phyloP scores from a whole-genome alignment of 805 yeast genomes.

The Candida awuae region DNA sequence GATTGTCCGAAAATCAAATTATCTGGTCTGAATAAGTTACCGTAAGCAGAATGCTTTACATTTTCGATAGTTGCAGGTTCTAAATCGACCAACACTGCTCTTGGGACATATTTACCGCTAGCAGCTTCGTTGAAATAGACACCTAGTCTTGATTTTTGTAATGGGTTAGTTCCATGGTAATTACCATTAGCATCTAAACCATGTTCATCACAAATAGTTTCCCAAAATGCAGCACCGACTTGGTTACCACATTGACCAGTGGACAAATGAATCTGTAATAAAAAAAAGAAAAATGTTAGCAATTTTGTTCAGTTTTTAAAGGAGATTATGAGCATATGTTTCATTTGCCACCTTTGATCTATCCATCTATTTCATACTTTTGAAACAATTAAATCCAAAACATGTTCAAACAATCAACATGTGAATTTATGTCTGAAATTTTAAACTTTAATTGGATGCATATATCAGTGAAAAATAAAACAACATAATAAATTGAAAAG shows the following conservation, averaged over 20 bases:
- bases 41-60: conserved; percentile 72
- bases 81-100: conserved; percentile 85
- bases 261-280: conserved; percentile 77
- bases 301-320: not conserved
- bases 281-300: not conserved
- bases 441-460: not conserved
- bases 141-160: conserved; percentile 48
- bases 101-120: conserved; percentile 84
- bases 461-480: not conserved
- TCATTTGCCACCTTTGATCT: not conserved
- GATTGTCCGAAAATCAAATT: conserved; percentile 84
- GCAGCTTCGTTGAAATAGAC: conserved; percentile 87
- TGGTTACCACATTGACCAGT: conserved; percentile 99
- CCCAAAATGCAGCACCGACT: conserved; percentile 94
- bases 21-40: conserved; percentile 86
- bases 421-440: no score
- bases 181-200: conserved; percentile 71
- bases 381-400: no score
- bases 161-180: conserved; percentile 52
- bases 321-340: not conserved
- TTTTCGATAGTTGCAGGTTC: conserved; percentile 93
- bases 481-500: not conserved
- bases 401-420: no score
- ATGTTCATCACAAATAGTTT: conserved; percentile 83
- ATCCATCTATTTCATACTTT: no score